Evolutionary conservation across 1,139 yeast species (phyloP), one percentile per base, ranked within the genome.

Genomic region (Scheffersomyces titani): DNA sequence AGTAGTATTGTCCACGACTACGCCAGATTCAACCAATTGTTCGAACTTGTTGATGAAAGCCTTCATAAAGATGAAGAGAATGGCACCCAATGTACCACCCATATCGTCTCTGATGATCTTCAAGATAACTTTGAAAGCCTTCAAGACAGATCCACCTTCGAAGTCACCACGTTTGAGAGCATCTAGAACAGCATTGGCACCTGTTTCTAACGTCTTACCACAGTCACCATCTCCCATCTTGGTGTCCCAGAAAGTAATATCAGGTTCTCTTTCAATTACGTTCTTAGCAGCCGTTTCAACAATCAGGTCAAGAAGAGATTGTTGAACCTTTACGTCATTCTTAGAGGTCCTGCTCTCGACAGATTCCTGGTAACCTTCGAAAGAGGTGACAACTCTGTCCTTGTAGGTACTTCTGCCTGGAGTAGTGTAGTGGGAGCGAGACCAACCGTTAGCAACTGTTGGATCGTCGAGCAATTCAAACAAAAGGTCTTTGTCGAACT

Each of bases 51-150:
- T 72, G 50, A 76, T 71, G 18, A 80, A 70, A 7, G 84, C 78
- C 44, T 81, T 75, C 59, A 80, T 71, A 58, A 76, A 82, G 49
- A 81, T 81, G 55, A 78, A 82, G 50, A 79, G 70, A 51, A 81
- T 74, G 1, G 84, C 85, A 3, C 85, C 85, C 47, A 80, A 71
- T 11, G 86, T 82, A 18, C 86, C 86, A n/a, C 86, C 85, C 86
- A 82, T 82, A 55, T 75, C 76, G 53, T 79, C 81, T 52, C 81
- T 79, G 49, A 81, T 75, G 40, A 79, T 72, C 21, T 73, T 65
- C 36, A 73, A 66, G 49, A 75, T 72, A 49, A 86, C 71, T 55
- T 70, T 73, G 59, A 78, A 67, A 47, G 74, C 73, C 19, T 66
- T 67, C 51, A 59, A 51, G n/a, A 51, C 51, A 9, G 56, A 54